Evolutionary conservation across 2,329 filamentous ascomycete species (phyloP), one percentile per base, ranked within the genome.

Genomic region (Rhynchosporium agropyri): DNA sequence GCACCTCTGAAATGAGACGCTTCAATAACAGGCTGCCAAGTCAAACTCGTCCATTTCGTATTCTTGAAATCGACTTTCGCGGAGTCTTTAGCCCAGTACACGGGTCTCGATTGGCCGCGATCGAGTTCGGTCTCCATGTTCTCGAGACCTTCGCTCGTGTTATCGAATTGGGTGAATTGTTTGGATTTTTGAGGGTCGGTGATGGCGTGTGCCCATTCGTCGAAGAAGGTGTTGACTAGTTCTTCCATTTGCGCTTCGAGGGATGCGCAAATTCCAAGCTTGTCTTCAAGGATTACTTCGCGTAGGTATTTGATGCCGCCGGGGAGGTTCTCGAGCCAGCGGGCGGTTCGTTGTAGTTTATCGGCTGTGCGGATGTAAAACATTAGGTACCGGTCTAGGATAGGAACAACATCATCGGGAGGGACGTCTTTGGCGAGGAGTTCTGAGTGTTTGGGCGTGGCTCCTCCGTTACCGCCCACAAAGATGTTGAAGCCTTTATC

Each of bases 401-500:
- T 89, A 0, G 91, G 86, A 8, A 96, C 82, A 8, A 96, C 88
- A 71, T 96, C 89, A 58, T 91, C 86, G 0, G 91, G 89, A 0
- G 91, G 86, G 0, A 96, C 91, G 70, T 97, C 92, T 74, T 92
- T 93, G 64, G 91, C 91, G 0, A 97, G 83, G 1, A 97, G 82
- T 70, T 96, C 91, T 0, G 89, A 86, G 74, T 97, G 92, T 43
- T 84, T 82, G 4, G 92, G 92, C 69, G 91, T 94, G 15, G 91
- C 91, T 63, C 93, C 92, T 58, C 92, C 92, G 73, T 97, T 97
- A 54, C 92, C 92, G 40, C 84, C 92, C 1, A 97, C 91, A 70
- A 92, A 96, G 75, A 97, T 88, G 77, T 97, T 97, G 84, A 91
- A 97, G 36, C 92, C 92, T 71, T 95, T 96, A 65, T 96, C 92